Conservation (phyloP, 2,329 filamentous ascomycete species). For the Monilinia vaccinii-corymbosi region DNA sequence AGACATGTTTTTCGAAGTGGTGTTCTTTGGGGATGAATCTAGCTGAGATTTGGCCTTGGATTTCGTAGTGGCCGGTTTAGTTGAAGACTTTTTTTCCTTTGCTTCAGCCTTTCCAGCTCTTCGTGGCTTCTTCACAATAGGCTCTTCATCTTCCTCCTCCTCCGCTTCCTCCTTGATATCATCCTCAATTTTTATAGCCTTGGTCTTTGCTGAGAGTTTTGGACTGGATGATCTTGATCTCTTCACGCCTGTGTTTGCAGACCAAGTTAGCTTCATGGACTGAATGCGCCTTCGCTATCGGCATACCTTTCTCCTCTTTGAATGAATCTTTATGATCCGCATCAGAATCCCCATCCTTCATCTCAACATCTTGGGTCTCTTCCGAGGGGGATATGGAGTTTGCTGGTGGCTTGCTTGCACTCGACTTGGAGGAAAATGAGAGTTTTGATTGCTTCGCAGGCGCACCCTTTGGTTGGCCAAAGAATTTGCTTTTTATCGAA, state of each 20-base stretch:
- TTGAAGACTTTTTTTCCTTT: constrained; percentile 30
- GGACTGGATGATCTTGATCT: constrained; percentile 21
- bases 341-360: constrained; percentile 23
- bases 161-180: constrained; percentile 31
- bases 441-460: constrained; percentile 70
- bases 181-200: constrained; percentile 21
- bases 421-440: constrained; percentile 57
- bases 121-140: constrained; percentile 32
- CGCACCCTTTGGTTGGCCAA: constrained; percentile 55
- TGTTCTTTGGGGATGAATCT: constrained; percentile 14
- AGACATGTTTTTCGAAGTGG: constrained; percentile 12
- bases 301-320: constrained; percentile 12
- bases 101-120: constrained; percentile 37
- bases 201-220: constrained; percentile 16
- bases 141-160: constrained; percentile 34
- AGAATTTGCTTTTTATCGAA: constrained; percentile 69
- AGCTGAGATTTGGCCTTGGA: constrained; percentile 10
- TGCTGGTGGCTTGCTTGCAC: constrained; percentile 24
- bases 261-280: constrained; percentile 3
- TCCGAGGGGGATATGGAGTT: constrained; percentile 16
- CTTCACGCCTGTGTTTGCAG: constrained; percentile 16
- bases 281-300: not conserved
- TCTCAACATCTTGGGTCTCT: constrained; percentile 23
- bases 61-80: constrained; percentile 16
- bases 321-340: constrained; percentile 8